These are phyloP conservation scores for Panicum virgatum DNA, from an alignment of 202 grass and related monocot genomes.

Conservation along the genomic window DNA sequence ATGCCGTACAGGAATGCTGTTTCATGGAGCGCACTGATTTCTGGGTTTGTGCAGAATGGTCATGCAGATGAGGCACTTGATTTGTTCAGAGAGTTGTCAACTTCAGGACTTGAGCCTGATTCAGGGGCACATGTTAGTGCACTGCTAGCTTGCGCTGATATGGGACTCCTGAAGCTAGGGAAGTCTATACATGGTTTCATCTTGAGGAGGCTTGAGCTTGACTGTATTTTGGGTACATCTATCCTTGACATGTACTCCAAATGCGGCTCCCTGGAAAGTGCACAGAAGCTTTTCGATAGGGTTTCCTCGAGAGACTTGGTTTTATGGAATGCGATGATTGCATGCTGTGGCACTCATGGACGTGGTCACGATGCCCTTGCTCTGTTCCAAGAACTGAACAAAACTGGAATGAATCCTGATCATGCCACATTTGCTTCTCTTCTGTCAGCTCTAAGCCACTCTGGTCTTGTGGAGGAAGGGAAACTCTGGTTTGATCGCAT, in stretches of 20 bases:
- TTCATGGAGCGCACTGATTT: constrained; percentile 54
- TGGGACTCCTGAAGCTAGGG: constrained; percentile 57
- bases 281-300: constrained; percentile 45
- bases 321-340: constrained; percentile 68
- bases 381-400: constrained; percentile 49
- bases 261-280: constrained; percentile 52
- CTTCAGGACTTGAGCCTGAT: constrained; percentile 31
- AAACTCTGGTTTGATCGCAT: constrained; percentile 54
- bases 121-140: constrained; percentile 48
- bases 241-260: constrained; percentile 74
- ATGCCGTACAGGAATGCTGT: constrained; percentile 45
- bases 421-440: constrained; percentile 69
- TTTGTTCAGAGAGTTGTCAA: constrained; percentile 51
- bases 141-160: constrained; percentile 47
- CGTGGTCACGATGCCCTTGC: constrained; percentile 47
- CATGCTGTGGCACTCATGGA: constrained; percentile 55
- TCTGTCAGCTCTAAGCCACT: constrained; percentile 68
- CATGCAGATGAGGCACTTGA: constrained; percentile 42
- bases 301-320: constrained; percentile 53
- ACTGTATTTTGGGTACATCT: constrained; percentile 41
- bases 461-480: constrained; percentile 63
- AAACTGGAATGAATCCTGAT: constrained; percentile 44
- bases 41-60: constrained; percentile 51
- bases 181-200: constrained; percentile 63
- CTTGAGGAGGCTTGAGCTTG: constrained; percentile 45